Evolutionary conservation across 164 flowering plant species (phyloP).

Genomic region (Euptelea pleiosperma): DNA sequence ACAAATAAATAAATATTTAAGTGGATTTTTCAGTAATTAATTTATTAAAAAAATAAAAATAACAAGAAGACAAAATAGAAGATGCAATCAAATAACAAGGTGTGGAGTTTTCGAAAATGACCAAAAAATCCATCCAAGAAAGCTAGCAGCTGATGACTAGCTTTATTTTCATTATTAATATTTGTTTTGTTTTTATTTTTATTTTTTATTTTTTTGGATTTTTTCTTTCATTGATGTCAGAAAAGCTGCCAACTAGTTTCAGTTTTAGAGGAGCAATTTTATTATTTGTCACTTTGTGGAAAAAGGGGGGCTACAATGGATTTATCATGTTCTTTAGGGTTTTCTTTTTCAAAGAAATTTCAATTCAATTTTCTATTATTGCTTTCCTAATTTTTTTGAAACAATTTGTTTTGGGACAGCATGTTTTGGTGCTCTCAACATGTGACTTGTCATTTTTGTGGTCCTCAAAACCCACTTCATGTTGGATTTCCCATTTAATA

Average conservation of each 20-base stretch:
- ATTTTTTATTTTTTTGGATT: not conserved
- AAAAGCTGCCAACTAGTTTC: conserved; percentile 18
- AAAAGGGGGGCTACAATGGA: not conserved
- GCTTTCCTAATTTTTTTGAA: no score
- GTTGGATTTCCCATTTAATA: no score
- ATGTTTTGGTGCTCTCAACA: no score
- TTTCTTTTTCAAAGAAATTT: conserved; percentile 1
- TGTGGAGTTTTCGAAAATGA: conserved; percentile 41
- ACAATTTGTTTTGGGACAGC: no score
- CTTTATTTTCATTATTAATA: not conserved
- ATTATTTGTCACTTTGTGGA: conserved; percentile 14
- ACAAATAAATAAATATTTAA: not conserved
- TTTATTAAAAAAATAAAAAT: conserved; percentile 7
- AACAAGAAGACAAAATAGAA: conserved; percentile 21
- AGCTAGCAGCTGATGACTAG: conserved; percentile 25
- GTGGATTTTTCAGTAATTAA: not conserved
- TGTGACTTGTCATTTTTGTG: no score
- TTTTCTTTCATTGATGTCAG: conserved; percentile 12
- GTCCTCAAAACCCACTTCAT: no score
- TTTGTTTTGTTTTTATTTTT: conserved; percentile 6
- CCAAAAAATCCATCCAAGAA: conserved; percentile 40
- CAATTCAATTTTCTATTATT: not conserved
- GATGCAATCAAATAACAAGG: conserved; percentile 23
- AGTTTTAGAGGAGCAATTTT: conserved; percentile 12
- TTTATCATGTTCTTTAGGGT: not conserved